phyloP scores from a whole-genome alignment of 306 rosid species.

The Castanea mollissima region DNA sequence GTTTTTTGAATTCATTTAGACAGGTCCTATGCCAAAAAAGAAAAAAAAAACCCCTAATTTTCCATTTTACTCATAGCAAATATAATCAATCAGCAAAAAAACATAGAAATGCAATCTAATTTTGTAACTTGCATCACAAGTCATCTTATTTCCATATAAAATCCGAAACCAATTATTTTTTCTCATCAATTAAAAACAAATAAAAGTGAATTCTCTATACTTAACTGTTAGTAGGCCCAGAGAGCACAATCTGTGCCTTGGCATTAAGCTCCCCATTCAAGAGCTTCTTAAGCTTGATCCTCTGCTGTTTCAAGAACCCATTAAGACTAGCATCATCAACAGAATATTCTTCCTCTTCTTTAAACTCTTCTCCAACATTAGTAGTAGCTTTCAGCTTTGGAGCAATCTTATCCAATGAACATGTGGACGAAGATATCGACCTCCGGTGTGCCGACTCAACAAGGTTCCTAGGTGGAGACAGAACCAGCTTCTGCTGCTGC shows the following conservation, averaged over 20 bases:
- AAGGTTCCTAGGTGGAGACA: conserved; percentile 76
- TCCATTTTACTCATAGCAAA: no score
- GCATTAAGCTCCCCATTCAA: conserved; percentile 27
- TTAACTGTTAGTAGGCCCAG: conserved; percentile 69
- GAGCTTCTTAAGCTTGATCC: conserved; percentile 36
- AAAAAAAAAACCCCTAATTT: no score
- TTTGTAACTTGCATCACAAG: not conserved
- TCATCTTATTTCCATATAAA: not conserved
- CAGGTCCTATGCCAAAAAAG: no score
- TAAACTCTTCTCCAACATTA: conserved; percentile 11
- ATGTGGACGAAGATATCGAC: conserved; percentile 59
- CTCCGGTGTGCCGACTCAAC: conserved; percentile 56
- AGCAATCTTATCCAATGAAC: conserved; percentile 43
- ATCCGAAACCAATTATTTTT: not conserved
- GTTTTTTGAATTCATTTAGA: no score
- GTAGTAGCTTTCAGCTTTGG: conserved; percentile 3
- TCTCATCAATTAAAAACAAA: not conserved
- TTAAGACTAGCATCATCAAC: conserved; percentile 35
- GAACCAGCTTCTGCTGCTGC: conserved; percentile 12
- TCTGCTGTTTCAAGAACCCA: conserved; percentile 58
- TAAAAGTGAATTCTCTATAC: not conserved
- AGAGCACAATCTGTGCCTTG: conserved; percentile 53
- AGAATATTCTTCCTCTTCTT: conserved; percentile 24
- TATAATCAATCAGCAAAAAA: no score
- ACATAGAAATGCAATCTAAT: no score